Conservation (phyloP, 2,329 filamentous ascomycete genomes). For the Hirsutella minnesotensis region DNA sequence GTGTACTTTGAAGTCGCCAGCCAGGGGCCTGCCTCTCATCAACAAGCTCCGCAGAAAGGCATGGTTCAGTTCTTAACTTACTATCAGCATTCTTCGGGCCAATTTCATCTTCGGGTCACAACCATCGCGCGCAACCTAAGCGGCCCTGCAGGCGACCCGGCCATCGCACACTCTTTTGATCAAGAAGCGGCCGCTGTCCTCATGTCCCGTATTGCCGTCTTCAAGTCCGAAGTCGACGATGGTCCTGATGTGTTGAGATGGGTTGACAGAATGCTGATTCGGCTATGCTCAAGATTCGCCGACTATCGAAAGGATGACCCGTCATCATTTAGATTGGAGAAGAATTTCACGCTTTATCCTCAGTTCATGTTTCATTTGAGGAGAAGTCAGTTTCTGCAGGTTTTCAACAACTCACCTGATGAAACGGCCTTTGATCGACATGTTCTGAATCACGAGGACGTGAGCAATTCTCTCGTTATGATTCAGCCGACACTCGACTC, state of each 20-base stretch:
- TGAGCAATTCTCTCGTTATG: slow-evolving; percentile 95
- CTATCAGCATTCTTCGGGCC: slow-evolving; percentile 93
- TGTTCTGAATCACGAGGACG: slow-evolving; percentile 93
- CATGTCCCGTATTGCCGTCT: slow-evolving; percentile 98
- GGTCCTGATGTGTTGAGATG: slow-evolving; percentile 95
- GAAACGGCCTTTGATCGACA: slow-evolving; percentile 99
- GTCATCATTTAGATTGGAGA: slow-evolving; percentile 90
- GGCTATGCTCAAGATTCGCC: slow-evolving; percentile 89
- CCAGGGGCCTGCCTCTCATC: slow-evolving; percentile 77
- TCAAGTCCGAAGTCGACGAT: slow-evolving; percentile 97
- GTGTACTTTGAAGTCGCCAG: slow-evolving; percentile 97
- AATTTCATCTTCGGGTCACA: slow-evolving; percentile 92
- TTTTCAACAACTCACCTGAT: slow-evolving; percentile 98
- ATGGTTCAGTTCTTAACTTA: slow-evolving; percentile 98
- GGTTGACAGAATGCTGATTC: slow-evolving; percentile 97
- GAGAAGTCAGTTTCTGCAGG: slow-evolving; percentile 92
- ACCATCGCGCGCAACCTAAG: slow-evolving; percentile 86
- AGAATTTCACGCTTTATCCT: slow-evolving; percentile 97
- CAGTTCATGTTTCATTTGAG: slow-evolving; percentile 99
- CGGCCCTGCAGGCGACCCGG: slow-evolving; percentile 85
- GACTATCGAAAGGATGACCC: slow-evolving; percentile 98
- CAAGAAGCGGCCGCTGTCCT: slow-evolving; percentile 95
- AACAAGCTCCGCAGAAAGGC: slow-evolving; percentile 78
- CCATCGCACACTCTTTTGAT: slow-evolving; percentile 93
- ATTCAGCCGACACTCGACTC: slow-evolving; percentile 96